phyloP scores from a whole-genome alignment of 495 filamentous ascomycete species.

The Mytilinidion resinicola region DNA sequence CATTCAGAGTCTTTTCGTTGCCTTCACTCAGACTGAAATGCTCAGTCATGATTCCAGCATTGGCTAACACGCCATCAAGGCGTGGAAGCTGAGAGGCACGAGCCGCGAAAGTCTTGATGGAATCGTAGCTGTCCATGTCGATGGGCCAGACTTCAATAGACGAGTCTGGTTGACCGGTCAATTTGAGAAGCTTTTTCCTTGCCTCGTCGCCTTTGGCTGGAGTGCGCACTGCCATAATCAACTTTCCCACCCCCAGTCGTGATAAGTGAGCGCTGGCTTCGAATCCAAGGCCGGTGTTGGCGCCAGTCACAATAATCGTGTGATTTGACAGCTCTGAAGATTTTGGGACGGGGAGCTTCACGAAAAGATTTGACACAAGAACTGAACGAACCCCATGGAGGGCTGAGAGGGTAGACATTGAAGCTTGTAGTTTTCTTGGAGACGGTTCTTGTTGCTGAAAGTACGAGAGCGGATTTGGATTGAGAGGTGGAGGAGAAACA shows the following conservation, averaged over 20 bases:
- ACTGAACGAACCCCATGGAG: too few relatives aligned
- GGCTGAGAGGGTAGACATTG: too few relatives aligned
- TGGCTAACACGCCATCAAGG: constrained; percentile 42
- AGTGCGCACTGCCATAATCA: constrained; percentile 35
- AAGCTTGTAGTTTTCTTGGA: too few relatives aligned
- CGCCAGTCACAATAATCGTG: constrained; percentile 36
- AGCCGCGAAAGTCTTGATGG: constrained; percentile 45
- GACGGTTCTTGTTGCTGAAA: too few relatives aligned
- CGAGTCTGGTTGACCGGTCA: constrained; percentile 33
- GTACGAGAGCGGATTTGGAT: too few relatives aligned
- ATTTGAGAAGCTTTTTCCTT: constrained; percentile 41
- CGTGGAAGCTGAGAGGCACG: constrained; percentile 33
- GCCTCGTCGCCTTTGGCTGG: constrained; percentile 41
- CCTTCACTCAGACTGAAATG: constrained; percentile 35
- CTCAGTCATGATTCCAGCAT: constrained; percentile 41
- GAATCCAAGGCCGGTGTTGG: constrained; percentile 31
- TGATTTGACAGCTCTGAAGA: constrained; percentile 31
- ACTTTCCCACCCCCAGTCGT: constrained; percentile 29
- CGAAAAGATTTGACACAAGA: constrained; percentile 19
- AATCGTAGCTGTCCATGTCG: constrained; percentile 48
- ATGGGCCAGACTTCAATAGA: constrained; percentile 49
- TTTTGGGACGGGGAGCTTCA: constrained; percentile 36
- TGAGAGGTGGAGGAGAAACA: too few relatives aligned
- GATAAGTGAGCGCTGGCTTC: constrained; percentile 34
- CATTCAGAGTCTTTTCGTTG: constrained; percentile 44